Evolutionary conservation across 768 basidiomycete genomes (phyloP).

Genomic region (Asterophora parasitica): DNA sequence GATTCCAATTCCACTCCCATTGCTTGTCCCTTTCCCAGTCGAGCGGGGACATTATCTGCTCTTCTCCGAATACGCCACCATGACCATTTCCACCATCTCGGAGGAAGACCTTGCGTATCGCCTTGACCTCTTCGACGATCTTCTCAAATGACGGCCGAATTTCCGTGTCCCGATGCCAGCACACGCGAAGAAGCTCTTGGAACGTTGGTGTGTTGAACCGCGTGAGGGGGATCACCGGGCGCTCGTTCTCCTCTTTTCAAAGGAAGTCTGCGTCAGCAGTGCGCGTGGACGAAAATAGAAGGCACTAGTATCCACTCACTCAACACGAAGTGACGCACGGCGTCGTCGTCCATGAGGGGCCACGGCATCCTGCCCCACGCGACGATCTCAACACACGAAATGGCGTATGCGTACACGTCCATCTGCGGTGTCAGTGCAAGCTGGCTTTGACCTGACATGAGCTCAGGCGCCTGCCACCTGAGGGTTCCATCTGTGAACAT

Average conservation of each 20-base stretch:
- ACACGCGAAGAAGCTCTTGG: constrained; percentile 42
- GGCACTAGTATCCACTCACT: constrained; percentile 32
- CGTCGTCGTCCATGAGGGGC: constrained; percentile 44
- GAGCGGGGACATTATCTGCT: constrained; percentile 4
- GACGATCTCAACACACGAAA: constrained; percentile 60
- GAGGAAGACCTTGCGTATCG: constrained; percentile 32
- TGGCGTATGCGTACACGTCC: constrained; percentile 69
- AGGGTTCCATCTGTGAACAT: constrained; percentile 49
- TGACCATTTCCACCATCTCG: not conserved
- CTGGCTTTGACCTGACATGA: constrained; percentile 43
- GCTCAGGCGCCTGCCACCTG: constrained; percentile 70
- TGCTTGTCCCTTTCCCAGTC: constrained; percentile 11
- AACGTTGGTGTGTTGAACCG: constrained; percentile 28
- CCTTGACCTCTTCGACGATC: constrained; percentile 42
- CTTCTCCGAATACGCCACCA: not conserved
- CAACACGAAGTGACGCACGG: constrained; percentile 47
- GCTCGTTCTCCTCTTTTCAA: constrained; percentile 42
- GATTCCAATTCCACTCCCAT: constrained; percentile 14
- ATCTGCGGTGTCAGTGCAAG: constrained; percentile 42
- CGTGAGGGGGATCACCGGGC: constrained; percentile 44
- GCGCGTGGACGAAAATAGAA: too few species aligned
- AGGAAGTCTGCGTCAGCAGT: too few species aligned
- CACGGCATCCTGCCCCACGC: constrained; percentile 61
- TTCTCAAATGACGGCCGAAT: constrained; percentile 49
- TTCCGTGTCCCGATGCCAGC: constrained; percentile 53